These are phyloP conservation scores for Neurospora sublineolata DNA, from an alignment of 495 filamentous ascomycete genomes.

Conservation along the genomic window DNA sequence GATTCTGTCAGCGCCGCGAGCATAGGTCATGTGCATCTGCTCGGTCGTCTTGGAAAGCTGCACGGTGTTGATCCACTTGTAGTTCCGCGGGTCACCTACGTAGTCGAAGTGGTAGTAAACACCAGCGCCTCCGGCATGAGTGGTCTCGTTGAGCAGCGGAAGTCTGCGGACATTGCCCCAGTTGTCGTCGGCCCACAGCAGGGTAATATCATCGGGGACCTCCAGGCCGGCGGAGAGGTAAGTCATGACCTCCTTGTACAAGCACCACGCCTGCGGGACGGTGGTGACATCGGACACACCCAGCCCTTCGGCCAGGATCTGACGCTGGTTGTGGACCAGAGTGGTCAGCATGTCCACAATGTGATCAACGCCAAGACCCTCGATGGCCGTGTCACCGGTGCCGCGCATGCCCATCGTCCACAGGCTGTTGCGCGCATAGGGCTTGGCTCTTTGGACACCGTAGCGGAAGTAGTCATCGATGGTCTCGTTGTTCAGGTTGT, in stretches of 20 bases:
- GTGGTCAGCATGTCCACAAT: constrained; percentile 47
- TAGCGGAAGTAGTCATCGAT: constrained; percentile 57
- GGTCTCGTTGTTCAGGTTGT: constrained; percentile 51
- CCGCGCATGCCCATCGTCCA: constrained; percentile 70
- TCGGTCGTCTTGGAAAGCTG: constrained; percentile 54
- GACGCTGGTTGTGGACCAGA: constrained; percentile 47
- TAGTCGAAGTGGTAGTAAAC: constrained; percentile 73
- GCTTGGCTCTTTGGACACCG: constrained; percentile 51
- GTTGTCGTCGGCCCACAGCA: constrained; percentile 70
- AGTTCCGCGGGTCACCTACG: constrained; percentile 51
- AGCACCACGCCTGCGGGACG: constrained; percentile 60
- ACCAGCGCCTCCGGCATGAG: constrained; percentile 54
- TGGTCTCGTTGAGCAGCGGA: constrained; percentile 49
- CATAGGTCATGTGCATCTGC: constrained; percentile 51
- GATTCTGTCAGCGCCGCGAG: constrained; percentile 51
- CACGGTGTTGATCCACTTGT: constrained; percentile 65
- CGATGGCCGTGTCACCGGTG: constrained; percentile 50
- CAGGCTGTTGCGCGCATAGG: constrained; percentile 48
- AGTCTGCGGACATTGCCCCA: constrained; percentile 58
- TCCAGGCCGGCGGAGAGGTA: constrained; percentile 54
- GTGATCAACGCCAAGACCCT: constrained; percentile 41
- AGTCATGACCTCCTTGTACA: constrained; percentile 61
- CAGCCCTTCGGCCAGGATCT: constrained; percentile 45
- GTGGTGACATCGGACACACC: constrained; percentile 37
- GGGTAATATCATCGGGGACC: constrained; percentile 61